Conservation (phyloP, 2,329 filamentous ascomycete species). For the Penicillium sp. region DNA sequence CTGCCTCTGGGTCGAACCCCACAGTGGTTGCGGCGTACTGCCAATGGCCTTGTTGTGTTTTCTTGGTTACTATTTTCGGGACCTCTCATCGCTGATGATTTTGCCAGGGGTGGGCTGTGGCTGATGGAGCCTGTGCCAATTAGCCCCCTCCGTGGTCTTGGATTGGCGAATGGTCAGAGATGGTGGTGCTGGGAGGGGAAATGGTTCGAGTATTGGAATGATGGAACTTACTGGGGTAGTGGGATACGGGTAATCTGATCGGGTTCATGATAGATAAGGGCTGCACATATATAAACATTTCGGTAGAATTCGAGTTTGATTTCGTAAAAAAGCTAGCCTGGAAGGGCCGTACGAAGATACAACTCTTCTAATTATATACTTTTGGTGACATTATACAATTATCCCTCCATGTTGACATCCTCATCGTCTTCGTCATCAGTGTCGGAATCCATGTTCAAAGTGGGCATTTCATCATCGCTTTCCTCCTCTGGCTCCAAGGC, state of each 20-base stretch:
- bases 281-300: background rate
- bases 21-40: conserved; percentile 47
- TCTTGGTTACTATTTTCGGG: conserved; percentile 70
- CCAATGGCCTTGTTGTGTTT: conserved; percentile 64
- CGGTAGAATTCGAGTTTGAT: background rate
- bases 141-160: conserved; percentile 67
- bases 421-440: conserved; percentile 47
- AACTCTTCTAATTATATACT: background rate
- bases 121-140: conserved; percentile 79
- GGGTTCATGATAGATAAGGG: background rate
- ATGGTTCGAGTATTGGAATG: conserved; percentile 60
- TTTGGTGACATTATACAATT: background rate
- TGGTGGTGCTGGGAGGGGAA: conserved; percentile 68
- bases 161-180: conserved; percentile 61
- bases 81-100: conserved; percentile 71
- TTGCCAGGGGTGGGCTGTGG: conserved; percentile 73
- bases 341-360: background rate
- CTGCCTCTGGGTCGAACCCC: conserved; percentile 43
- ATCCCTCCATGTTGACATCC: conserved; percentile 29
- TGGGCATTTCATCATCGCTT: conserved; percentile 52
- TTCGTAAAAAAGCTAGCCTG: background rate
- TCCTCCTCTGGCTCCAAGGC: conserved; percentile 35
- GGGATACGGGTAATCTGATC: conserved; percentile 43
- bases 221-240: conserved; percentile 64
- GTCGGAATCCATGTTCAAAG: conserved; percentile 49